Percentiles rank a stretch among this genome's conserved stretches.
phyloP scores from a whole-genome alignment of 179 eudicot genomes.

The Vitellaria paradoxa region DNA sequence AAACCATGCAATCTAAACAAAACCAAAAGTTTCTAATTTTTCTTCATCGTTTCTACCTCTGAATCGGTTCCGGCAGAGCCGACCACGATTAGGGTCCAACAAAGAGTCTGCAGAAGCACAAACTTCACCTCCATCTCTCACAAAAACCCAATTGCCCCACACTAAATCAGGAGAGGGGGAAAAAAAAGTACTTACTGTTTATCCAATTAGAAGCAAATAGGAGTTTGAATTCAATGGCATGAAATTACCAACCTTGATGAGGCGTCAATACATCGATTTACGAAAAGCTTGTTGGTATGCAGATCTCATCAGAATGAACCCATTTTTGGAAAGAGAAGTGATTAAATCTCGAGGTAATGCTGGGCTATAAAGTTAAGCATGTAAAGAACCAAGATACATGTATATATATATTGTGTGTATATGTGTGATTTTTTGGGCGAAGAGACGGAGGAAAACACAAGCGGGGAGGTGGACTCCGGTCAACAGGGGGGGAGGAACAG shows the following conservation, averaged over 20 bases:
- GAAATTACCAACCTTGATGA: not conserved
- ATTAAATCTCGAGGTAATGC: not conserved
- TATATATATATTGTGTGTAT: not conserved
- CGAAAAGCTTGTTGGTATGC: not conserved
- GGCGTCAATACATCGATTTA: not conserved
- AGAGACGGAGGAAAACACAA: not conserved
- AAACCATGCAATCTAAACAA: slow-evolving; percentile 4
- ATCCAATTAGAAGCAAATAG: not conserved
- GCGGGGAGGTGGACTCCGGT: not conserved
- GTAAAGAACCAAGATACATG: no score
- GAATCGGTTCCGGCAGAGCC: slow-evolving; percentile 20
- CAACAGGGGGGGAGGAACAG: not conserved
- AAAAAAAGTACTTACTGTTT: no score
- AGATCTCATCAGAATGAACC: not conserved
- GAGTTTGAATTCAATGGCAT: not conserved
- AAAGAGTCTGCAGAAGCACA: slow-evolving; percentile 31
- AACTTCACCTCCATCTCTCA: slow-evolving; percentile 23
- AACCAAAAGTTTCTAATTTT: no score
- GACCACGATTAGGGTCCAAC: slow-evolving; percentile 17
- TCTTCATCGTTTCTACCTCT: slow-evolving; percentile 27
- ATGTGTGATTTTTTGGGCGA: not conserved
- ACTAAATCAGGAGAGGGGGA: no score
- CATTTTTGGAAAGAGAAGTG: not conserved
- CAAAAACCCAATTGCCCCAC: slow-evolving; percentile 18
- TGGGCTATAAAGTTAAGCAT: no score